phyloP scores from a whole-genome alignment of 1,284 basidiomycete genomes.

The Apiotrichum gamsii region DNA sequence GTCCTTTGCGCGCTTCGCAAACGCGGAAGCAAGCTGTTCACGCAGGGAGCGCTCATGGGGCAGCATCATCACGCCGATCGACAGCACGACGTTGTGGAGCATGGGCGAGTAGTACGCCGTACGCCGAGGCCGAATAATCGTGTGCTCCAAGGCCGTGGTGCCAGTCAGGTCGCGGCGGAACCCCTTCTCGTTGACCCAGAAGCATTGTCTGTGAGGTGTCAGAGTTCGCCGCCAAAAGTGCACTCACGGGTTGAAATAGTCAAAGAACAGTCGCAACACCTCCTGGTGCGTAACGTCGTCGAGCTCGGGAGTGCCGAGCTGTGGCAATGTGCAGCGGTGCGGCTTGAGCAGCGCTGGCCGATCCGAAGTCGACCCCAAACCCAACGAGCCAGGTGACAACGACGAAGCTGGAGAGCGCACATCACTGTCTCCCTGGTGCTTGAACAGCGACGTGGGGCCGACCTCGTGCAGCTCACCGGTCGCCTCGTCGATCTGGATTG shows the following conservation, averaged over 20 bases:
- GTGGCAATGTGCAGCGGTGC: neutral
- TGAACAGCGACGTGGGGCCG: conserved; percentile 18
- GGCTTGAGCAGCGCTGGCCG: conserved; percentile 6
- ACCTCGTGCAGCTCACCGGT: conserved; percentile 17
- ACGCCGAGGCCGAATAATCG: conserved; percentile 15
- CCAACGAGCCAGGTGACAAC: neutral
- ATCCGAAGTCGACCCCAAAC: neutral
- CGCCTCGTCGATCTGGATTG: conserved; percentile 13
- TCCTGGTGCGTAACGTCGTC: conserved; percentile 16
- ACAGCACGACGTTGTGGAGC: conserved; percentile 70
- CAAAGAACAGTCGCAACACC: conserved; percentile 23
- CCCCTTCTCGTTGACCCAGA: conserved; percentile 21
- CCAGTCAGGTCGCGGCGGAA: conserved; percentile 16
- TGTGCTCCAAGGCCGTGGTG: conserved; percentile 3
- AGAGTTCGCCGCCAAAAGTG: neutral
- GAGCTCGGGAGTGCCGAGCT: conserved; percentile 14
- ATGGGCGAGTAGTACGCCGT: conserved; percentile 34
- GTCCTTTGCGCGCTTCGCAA: conserved; percentile 23
- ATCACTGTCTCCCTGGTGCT: conserved; percentile 2
- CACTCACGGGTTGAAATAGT: conserved; percentile 21
- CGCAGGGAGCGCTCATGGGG: conserved; percentile 5
- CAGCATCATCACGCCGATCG: conserved; percentile 24
- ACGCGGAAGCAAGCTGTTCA: conserved; percentile 13
- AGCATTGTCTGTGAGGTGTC: conserved; percentile 16
- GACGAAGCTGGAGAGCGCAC: neutral